Evolutionary conservation across 108 stramenopile genomes (phyloP), one percentile per base, ranked within the genome.

Genomic region (Chaetoceros muelleri): DNA sequence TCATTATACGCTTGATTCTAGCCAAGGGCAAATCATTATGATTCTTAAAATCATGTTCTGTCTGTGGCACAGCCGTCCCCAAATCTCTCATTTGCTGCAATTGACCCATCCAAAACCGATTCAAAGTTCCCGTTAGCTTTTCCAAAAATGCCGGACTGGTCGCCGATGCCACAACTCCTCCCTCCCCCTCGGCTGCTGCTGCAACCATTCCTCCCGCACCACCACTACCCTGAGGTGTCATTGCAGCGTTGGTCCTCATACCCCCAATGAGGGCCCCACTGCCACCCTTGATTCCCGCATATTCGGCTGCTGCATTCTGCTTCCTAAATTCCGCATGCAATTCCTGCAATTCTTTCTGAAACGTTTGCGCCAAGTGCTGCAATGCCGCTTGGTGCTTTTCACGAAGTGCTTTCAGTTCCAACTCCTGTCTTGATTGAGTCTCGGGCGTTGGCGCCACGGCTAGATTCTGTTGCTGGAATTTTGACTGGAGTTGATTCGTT

Each of bases 1-100:
- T 97, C 98, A 99, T 99, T 60, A 99, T 99, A 28, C 98, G 82
- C 72, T 99, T 99, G 78, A 99, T 99, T 8, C 98, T 78, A 1
- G 96, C 96, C 60, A 99, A 65, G 0, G 94, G 94, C 51, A 95
- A 72, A 60, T 93, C 90, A 62, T 93, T 93, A 72, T 93, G 90
- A 24, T 75, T 88, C 58, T 93, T 93, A 62, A 93, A 93, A 59
- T 88, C 86, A 60, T 93, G 81, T 65, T 93, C 90, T 1, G 82
- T 84, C 59, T 79, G 75, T 5, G 74, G 62, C 25, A 48, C 58
- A 47, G 34, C 44, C 1, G 63, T 69, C 25, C 66, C 68, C 23
- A 76, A 55, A 24, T 46, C 55, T 8, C 58, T 61, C 64, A 83
- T 71, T 52, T 75, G 55, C 20, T 73, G 60, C 23, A 84, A 56